phyloP scores from a whole-genome alignment of 306 rosid genomes.

The Hippophae gyantsensis region DNA sequence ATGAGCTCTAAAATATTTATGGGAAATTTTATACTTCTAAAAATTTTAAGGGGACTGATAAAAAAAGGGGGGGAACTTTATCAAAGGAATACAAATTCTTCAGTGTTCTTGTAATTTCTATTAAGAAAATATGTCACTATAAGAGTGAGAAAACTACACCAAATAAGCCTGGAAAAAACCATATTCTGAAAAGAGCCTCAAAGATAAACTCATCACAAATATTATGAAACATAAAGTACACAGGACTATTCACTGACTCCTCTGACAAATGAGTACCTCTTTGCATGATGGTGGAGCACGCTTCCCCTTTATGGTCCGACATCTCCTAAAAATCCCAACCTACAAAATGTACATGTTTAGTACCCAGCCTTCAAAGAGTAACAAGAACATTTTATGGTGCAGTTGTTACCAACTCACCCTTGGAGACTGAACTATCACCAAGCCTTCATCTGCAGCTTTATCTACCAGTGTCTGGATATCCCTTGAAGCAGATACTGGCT shows the following conservation, averaged over 20 bases:
- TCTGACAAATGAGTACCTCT: slow-evolving; percentile 43
- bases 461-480: slow-evolving; percentile 42
- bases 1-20: too few species aligned
- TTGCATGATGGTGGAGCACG: slow-evolving; percentile 66
- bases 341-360: slow-evolving; percentile 35
- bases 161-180: background rate
- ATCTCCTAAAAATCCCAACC: slow-evolving; percentile 85
- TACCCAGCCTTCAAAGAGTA: slow-evolving; percentile 14
- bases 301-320: slow-evolving; percentile 78
- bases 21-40: too few species aligned
- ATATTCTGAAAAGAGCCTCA: background rate
- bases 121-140: background rate
- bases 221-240: background rate
- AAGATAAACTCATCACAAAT: background rate
- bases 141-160: background rate
- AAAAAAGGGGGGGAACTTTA: too few species aligned
- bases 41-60: too few species aligned
- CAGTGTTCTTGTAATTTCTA: too few species aligned
- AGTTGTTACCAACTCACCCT: slow-evolving; percentile 31
- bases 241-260: background rate
- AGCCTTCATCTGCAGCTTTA: slow-evolving; percentile 76
- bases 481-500: slow-evolving; percentile 31
- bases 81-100: too few species aligned
- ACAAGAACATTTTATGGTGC: background rate
- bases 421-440: slow-evolving; percentile 68